Conservation (phyloP, 805 yeast genomes). For the Nakazawaea ambrosiae region DNA sequence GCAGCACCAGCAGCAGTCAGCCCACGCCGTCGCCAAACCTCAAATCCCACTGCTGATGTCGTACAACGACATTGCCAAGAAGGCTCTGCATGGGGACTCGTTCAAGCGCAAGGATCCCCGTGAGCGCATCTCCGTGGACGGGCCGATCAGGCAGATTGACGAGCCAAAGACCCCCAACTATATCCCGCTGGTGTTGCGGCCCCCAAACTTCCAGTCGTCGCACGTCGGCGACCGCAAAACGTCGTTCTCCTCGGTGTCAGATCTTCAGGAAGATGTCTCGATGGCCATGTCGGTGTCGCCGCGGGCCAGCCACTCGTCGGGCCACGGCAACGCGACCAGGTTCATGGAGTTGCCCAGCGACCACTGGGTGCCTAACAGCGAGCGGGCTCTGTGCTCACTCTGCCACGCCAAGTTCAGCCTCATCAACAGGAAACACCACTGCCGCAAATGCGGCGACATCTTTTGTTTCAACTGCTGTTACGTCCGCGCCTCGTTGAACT, state of each 20-base stretch:
- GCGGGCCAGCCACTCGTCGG: neutral
- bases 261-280: neutral
- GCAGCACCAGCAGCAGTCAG: neutral
- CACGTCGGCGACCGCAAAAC: neutral
- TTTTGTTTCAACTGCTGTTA: constrained; percentile 30
- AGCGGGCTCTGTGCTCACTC: constrained; percentile 28
- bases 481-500: constrained; percentile 23
- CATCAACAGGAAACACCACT: constrained; percentile 37
- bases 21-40: neutral
- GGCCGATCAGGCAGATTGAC: constrained; percentile 33
- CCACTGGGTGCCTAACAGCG: constrained; percentile 45
- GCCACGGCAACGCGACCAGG: neutral
- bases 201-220: constrained; percentile 15
- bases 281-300: neutral
- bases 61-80: constrained; percentile 9
- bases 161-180: constrained; percentile 39
- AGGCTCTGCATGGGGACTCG: constrained; percentile 5
- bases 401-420: constrained; percentile 21
- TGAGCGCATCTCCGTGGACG: constrained; percentile 11
- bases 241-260: constrained; percentile 1
- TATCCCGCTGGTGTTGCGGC: constrained; percentile 47
- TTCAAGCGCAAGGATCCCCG: constrained; percentile 10
- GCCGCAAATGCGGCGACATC: constrained; percentile 44
- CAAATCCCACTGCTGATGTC: constrained; percentile 2
- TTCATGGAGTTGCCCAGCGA: constrained; percentile 39